These are phyloP conservation scores for Solanum gandarillasii DNA, from an alignment of 257 asterid species.

Conservation along the genomic window DNA sequence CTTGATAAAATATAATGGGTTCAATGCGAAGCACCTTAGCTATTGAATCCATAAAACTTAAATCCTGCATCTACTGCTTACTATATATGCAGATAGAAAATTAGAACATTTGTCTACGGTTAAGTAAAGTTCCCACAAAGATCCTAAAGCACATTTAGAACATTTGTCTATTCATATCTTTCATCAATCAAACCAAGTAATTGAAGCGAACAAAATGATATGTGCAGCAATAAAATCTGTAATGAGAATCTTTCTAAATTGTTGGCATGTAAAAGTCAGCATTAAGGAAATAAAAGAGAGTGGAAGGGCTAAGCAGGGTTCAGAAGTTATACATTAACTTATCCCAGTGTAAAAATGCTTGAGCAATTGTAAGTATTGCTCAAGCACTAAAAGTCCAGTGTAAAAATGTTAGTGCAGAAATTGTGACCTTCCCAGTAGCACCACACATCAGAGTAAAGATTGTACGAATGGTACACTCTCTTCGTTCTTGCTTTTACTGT, in stretches of 20 bases:
- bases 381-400: background rate
- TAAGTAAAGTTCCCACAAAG: background rate
- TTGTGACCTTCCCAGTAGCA: background rate
- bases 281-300: background rate
- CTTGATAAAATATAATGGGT: background rate
- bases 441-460: background rate
- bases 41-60: background rate
- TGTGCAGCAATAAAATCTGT: background rate
- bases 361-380: background rate
- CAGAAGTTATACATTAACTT: background rate
- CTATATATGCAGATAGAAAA: background rate
- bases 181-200: background rate
- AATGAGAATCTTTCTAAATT: background rate
- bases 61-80: background rate
- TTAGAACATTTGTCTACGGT: background rate
- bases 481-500: background rate
- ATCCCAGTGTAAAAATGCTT: background rate
- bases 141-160: background rate
- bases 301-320: background rate
- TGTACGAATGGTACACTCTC: background rate
- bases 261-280: background rate
- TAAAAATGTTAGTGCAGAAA: background rate
- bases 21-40: background rate
- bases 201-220: background rate
- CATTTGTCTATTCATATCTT: background rate